Percentiles rank a stretch among this genome's conserved stretches.
These are phyloP conservation scores for Ceratocystis cacaofunesta DNA, from an alignment of 2,329 filamentous ascomycete species.

Conservation along the genomic window DNA sequence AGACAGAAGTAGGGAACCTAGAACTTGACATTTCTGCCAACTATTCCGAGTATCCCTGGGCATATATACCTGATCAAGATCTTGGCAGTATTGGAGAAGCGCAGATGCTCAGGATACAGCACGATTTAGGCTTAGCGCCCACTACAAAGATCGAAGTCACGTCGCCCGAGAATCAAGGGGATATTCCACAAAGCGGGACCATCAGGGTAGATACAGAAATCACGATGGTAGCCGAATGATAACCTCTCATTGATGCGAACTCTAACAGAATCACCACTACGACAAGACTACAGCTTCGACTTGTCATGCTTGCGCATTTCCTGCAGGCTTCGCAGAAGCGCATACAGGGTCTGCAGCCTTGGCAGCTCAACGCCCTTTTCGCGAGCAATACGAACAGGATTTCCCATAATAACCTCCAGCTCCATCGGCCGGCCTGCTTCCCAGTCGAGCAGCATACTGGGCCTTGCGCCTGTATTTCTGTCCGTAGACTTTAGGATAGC, in stretches of 20 bases:
- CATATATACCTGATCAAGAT: conserved; percentile 2
- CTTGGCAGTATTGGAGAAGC: neutral
- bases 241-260: neutral
- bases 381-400: conserved; percentile 51
- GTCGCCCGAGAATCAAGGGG: neutral
- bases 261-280: neutral
- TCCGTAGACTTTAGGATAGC: conserved; percentile 47
- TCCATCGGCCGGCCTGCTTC: conserved; percentile 51
- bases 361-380: conserved; percentile 50
- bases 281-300: conserved; percentile 6
- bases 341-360: conserved; percentile 51
- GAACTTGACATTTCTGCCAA: neutral
- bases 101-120: conserved; percentile 8
- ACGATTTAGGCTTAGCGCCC: conserved; percentile 6
- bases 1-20: neutral
- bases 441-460: conserved; percentile 58
- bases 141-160: conserved; percentile 9
- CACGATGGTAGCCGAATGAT: neutral
- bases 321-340: conserved; percentile 48
- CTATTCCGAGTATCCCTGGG: conserved; percentile 5
- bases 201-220: conserved; percentile 10
- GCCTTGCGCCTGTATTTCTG: conserved; percentile 47
- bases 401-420: conserved; percentile 57
- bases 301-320: conserved; percentile 29
- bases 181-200: conserved; percentile 6